Evolutionary conservation across 2,329 filamentous ascomycete species (phyloP).

Genomic region (Penicillium paneum): DNA sequence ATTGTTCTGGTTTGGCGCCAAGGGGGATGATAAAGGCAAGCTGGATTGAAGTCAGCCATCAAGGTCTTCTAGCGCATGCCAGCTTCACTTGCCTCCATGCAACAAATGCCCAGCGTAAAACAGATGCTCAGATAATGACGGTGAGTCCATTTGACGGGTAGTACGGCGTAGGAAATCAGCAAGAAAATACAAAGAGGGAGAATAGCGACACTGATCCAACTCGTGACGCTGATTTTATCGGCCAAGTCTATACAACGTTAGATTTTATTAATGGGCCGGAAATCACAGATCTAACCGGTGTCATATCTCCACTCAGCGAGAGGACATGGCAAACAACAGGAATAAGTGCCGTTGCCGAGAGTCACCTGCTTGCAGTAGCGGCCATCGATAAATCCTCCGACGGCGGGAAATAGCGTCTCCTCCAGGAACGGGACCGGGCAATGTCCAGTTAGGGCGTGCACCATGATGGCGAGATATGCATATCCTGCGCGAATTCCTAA

Average conservation of each 20-base stretch:
- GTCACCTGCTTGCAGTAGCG: conserved; percentile 56
- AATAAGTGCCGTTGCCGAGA: conserved; percentile 46
- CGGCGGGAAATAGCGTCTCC: conserved; percentile 55
- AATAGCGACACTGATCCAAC: conserved; percentile 77
- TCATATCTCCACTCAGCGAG: conserved; percentile 72
- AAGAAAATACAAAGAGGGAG: conserved; percentile 71
- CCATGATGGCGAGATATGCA: conserved; percentile 24
- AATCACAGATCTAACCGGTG: conserved; percentile 43
- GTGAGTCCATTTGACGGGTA: conserved; percentile 85
- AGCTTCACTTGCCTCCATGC: conserved; percentile 69
- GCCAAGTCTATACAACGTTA: conserved; percentile 44
- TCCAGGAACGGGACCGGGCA: conserved; percentile 72
- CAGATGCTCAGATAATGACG: conserved; percentile 92
- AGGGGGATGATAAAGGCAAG: conserved; percentile 89
- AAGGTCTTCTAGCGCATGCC: not conserved
- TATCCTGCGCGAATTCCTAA: conserved; percentile 16
- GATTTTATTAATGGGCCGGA: not conserved
- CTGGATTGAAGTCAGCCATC: conserved; percentile 43
- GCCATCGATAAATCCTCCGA: conserved; percentile 62
- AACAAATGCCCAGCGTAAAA: conserved; percentile 68
- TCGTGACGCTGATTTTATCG: conserved; percentile 63
- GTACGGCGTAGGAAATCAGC: conserved; percentile 70
- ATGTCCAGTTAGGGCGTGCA: conserved; percentile 37
- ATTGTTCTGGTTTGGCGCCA: conserved; percentile 73
- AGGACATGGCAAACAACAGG: conserved; percentile 89